Evolutionary conservation across 108 stramenopile genomes (phyloP).

Genomic region (Schizochytrium sp.): DNA sequence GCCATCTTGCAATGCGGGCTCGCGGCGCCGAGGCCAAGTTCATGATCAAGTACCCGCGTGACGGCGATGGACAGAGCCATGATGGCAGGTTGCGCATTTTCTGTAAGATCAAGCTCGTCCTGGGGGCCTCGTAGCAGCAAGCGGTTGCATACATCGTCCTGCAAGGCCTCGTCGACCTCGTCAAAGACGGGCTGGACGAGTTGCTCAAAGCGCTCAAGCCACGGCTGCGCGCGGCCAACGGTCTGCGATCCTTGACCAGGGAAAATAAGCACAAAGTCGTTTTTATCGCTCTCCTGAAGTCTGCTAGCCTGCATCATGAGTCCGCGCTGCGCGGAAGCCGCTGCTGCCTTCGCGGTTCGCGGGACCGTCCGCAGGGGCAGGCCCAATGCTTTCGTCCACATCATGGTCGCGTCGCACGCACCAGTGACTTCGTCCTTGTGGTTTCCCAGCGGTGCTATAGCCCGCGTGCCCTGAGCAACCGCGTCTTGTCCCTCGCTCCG

Average conservation of each 20-base stretch:
- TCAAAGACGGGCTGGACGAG: not conserved
- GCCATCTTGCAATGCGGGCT: constrained; percentile 11
- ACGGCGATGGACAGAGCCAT: not conserved
- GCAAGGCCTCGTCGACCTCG: not conserved
- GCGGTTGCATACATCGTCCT: not conserved
- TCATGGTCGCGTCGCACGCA: no score
- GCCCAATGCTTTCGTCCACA: no score
- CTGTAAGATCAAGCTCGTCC: not conserved
- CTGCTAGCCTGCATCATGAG: no score
- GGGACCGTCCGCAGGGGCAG: no score
- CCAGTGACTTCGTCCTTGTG: no score
- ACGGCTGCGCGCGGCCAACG: not conserved
- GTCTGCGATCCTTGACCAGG: not conserved
- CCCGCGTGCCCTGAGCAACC: no score
- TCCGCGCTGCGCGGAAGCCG: no score
- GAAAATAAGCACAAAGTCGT: not conserved
- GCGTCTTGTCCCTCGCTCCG: no score
- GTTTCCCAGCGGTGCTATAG: no score
- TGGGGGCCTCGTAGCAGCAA: not conserved
- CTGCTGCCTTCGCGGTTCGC: no score
- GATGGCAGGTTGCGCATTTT: not conserved
- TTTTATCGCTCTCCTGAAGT: not conserved
- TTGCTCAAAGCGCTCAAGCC: not conserved
- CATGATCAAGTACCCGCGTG: not conserved
- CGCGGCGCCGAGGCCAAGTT: not conserved